Percentiles rank a stretch among this genome's conserved stretches.
These are phyloP conservation scores for Lachnellula cervina DNA, from an alignment of 2,329 filamentous ascomycete species.

Conservation along the genomic window DNA sequence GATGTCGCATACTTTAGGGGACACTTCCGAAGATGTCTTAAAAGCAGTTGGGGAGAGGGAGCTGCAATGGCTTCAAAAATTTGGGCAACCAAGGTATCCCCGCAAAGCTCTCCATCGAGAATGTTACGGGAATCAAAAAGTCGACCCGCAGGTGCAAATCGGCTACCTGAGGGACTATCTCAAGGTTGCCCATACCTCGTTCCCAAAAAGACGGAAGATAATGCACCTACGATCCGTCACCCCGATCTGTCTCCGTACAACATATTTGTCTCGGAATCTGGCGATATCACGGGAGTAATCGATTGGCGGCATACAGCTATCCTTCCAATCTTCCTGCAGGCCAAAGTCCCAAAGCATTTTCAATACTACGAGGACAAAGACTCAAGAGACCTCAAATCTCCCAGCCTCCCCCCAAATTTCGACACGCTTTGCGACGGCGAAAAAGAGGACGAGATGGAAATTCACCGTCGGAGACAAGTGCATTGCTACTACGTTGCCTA, in stretches of 20 bases:
- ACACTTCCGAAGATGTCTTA: neutral
- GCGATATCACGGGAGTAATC: slow-evolving; percentile 29
- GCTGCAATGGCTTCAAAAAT: slow-evolving; percentile 12
- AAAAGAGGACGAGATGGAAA: slow-evolving; percentile 17
- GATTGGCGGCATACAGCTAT: slow-evolving; percentile 31
- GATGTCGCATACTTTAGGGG: slow-evolving; percentile 10
- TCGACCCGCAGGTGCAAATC: slow-evolving; percentile 16
- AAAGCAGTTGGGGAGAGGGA: slow-evolving; percentile 18
- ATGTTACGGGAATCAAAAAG: slow-evolving; percentile 14
- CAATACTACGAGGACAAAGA: slow-evolving; percentile 33
- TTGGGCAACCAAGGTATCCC: slow-evolving; percentile 15
- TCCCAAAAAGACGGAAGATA: slow-evolving; percentile 13
- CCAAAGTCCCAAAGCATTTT: slow-evolving; percentile 31
- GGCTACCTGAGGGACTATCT: slow-evolving; percentile 14
- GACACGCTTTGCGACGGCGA: slow-evolving; percentile 13
- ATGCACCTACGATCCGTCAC: slow-evolving; percentile 16
- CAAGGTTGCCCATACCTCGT: slow-evolving; percentile 17
- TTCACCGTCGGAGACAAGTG: slow-evolving; percentile 19
- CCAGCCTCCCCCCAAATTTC: slow-evolving; percentile 15
- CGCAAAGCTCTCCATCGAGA: slow-evolving; percentile 16
- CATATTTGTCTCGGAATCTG: slow-evolving; percentile 27
- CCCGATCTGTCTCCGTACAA: slow-evolving; percentile 27
- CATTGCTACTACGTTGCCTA: slow-evolving; percentile 19
- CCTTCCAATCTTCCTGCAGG: slow-evolving; percentile 28
- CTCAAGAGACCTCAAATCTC: slow-evolving; percentile 17